Percentiles rank a stretch among this genome's conserved stretches.
phyloP scores from a whole-genome alignment of 176 grass and related monocot genomes.

The Oryza australiensis region DNA sequence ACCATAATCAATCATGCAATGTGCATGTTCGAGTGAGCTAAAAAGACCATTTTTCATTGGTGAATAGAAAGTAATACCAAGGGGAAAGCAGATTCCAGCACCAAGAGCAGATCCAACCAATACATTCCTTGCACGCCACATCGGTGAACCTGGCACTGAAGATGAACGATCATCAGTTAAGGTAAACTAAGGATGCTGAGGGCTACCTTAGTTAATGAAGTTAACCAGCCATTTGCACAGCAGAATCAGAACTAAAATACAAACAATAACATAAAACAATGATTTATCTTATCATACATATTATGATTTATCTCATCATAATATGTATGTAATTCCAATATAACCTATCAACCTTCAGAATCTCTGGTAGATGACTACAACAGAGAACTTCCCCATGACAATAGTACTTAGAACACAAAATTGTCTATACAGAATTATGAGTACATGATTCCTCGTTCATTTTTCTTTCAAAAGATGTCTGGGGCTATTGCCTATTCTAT shows the following conservation, averaged over 20 bases:
- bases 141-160: constrained; percentile 80
- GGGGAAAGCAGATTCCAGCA: constrained; percentile 89
- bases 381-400: not conserved
- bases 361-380: not conserved
- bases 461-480: constrained; percentile 2
- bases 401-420: not conserved
- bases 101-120: constrained; percentile 77
- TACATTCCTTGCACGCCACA: constrained; percentile 88
- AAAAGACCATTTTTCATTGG: not conserved
- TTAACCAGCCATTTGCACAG: constrained; percentile 1
- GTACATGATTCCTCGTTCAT: not conserved
- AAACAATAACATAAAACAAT: not conserved
- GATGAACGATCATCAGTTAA: constrained; percentile 20
- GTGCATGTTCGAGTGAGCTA: not conserved
- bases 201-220: not conserved
- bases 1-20: not conserved
- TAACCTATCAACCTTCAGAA: not conserved
- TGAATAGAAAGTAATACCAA: constrained; percentile 51
- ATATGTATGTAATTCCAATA: too few relatives aligned
- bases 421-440: not conserved
- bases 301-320: not conserved
- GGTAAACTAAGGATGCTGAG: not conserved
- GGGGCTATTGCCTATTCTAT: not conserved
- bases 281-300: not conserved
- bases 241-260: constrained; percentile 14